phyloP scores from a whole-genome alignment of 108 stramenopile genomes.

The Cylindrotheca fusiformis region DNA sequence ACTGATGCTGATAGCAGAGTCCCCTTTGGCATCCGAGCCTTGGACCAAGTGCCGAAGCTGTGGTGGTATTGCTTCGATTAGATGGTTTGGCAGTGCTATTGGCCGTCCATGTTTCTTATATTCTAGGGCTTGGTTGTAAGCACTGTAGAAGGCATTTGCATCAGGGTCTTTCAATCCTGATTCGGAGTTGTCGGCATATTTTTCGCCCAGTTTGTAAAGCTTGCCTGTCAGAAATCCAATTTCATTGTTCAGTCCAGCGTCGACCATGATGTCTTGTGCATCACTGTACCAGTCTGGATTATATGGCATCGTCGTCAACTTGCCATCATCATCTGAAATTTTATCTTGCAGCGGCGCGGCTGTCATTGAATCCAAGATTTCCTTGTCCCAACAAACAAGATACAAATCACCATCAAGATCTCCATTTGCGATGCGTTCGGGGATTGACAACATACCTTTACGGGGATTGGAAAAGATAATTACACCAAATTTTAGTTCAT shows the following conservation, averaged over 20 bases:
- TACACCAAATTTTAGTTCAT: slow-evolving; percentile 41
- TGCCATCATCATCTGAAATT: slow-evolving; percentile 3
- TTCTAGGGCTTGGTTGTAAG: slow-evolving; percentile 43
- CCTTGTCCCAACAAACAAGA: slow-evolving; percentile 49
- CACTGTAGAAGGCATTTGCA: slow-evolving; percentile 31
- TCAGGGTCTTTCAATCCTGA: slow-evolving; percentile 16
- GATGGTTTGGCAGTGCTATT: slow-evolving; percentile 4
- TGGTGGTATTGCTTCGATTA: slow-evolving; percentile 11
- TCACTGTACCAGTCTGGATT: slow-evolving; percentile 31
- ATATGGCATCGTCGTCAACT: neutral
- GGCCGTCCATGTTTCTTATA: slow-evolving; percentile 39
- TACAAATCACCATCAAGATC: slow-evolving; percentile 69
- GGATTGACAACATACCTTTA: slow-evolving; percentile 29
- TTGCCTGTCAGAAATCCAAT: slow-evolving; percentile 16
- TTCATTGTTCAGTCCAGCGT: slow-evolving; percentile 7
- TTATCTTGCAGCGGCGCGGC: slow-evolving; percentile 25
- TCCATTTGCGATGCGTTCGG: slow-evolving; percentile 44
- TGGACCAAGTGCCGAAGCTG: too few relatives aligned
- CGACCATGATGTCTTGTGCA: slow-evolving; percentile 29
- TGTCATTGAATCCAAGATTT: slow-evolving; percentile 20
- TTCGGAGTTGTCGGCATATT: slow-evolving; percentile 14
- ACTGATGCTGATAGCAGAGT: neutral
- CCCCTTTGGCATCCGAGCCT: neutral
- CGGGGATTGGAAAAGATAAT: slow-evolving; percentile 34
- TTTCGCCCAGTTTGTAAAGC: slow-evolving; percentile 24